Conservation (phyloP, 75 land plant genomes). For the Selaginella tamariscina region DNA sequence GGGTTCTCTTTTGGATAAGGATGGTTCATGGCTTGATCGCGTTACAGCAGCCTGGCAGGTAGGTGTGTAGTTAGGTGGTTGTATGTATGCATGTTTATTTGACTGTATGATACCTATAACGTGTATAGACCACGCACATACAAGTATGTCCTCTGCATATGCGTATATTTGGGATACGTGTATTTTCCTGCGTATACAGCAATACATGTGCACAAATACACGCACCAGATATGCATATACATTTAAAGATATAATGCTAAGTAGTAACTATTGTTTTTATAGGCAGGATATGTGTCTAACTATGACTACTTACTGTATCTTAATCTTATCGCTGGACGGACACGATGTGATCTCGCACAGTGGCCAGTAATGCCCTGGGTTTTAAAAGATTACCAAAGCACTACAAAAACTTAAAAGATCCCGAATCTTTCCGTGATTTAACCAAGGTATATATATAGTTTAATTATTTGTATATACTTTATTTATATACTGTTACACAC, state of each 20-base stretch:
- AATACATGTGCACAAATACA: too few relatives aligned
- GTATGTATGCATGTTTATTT: constrained; percentile 2
- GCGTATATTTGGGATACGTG: too few relatives aligned
- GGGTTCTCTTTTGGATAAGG: constrained; percentile 30
- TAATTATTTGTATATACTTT: neutral
- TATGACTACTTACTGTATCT: constrained; percentile 41
- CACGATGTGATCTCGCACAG: constrained; percentile 40
- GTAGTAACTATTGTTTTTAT: constrained; percentile 10
- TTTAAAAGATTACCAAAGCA: constrained; percentile 26
- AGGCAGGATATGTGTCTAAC: constrained; percentile 34
- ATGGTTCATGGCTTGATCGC: constrained; percentile 20
- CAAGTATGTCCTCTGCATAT: too few relatives aligned
- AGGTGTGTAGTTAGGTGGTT: neutral
- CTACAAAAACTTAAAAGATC: constrained; percentile 21
- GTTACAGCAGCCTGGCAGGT: constrained; percentile 40
- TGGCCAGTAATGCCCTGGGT: constrained; percentile 57
- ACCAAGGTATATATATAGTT: constrained; percentile 24
- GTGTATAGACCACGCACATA: too few relatives aligned
- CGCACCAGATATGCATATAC: too few relatives aligned
- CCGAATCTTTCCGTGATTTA: constrained; percentile 33
- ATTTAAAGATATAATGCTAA: too few relatives aligned
- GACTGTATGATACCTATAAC: too few relatives aligned
- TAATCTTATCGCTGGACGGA: constrained; percentile 42
- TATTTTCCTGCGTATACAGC: too few relatives aligned
- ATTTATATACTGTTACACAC: neutral